Conservation (phyloP, 371 early-diverging fungal genomes). For the Mucor velutinosus region DNA sequence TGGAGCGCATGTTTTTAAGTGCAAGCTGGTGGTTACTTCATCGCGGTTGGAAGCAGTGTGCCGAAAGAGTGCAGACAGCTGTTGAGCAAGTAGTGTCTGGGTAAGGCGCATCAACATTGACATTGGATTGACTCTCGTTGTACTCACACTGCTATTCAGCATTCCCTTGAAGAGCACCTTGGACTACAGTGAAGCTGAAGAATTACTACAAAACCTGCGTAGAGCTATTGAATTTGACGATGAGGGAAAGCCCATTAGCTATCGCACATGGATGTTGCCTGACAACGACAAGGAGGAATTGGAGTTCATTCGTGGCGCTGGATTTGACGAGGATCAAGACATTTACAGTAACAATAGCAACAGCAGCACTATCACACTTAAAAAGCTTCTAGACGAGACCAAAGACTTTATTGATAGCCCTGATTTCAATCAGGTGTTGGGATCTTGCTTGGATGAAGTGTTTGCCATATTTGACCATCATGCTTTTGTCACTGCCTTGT, state of each 20-base stretch:
- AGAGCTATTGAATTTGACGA: slow-evolving; percentile 34
- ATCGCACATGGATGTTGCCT: slow-evolving; percentile 70
- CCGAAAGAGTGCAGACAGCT: slow-evolving; percentile 64
- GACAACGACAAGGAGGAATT: slow-evolving; percentile 61
- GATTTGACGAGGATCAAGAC: slow-evolving; percentile 25
- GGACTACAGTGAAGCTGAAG: slow-evolving; percentile 33
- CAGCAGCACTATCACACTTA: slow-evolving; percentile 46
- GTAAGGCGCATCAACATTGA: slow-evolving; percentile 33
- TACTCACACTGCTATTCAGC: slow-evolving; percentile 10
- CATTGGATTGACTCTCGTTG: background rate
- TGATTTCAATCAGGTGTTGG: slow-evolving; percentile 60
- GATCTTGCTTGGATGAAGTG: slow-evolving; percentile 58
- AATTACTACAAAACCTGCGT: slow-evolving; percentile 31
- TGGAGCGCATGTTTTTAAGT: slow-evolving; percentile 83
- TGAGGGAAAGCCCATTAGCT: slow-evolving; percentile 44
- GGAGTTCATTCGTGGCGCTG: slow-evolving; percentile 65
- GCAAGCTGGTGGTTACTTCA: slow-evolving; percentile 93
- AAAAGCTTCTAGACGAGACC: slow-evolving; percentile 76
- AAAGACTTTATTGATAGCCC: slow-evolving; percentile 79
- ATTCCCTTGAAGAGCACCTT: slow-evolving; percentile 38
- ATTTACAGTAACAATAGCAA: slow-evolving; percentile 15
- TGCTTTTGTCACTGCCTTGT: slow-evolving; percentile 35
- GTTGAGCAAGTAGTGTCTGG: slow-evolving; percentile 68
- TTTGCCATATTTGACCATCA: slow-evolving; percentile 58
- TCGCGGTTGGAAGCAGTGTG: slow-evolving; percentile 81